A percentile compares a stretch with the other conserved stretches of the same genome.
These are phyloP conservation scores for Quercus phellos DNA, from an alignment of 331 rosid species.

Conservation along the genomic window DNA sequence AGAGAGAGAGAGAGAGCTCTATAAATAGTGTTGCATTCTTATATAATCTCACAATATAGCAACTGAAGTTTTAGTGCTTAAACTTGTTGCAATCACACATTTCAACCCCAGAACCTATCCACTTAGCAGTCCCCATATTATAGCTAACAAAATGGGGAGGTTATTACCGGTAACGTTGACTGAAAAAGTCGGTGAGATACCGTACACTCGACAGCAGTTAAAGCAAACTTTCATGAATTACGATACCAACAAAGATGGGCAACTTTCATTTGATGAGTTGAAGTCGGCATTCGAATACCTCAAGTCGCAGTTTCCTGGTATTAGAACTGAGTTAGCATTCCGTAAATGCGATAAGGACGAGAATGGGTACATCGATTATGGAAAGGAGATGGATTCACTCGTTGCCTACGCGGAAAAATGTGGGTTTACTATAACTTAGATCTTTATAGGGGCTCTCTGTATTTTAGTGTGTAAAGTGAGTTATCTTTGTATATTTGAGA, in stretches of 20 bases:
- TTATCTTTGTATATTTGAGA: not conserved
- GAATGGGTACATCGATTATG: not conserved
- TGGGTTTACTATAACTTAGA: not conserved
- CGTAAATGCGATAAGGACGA: not conserved
- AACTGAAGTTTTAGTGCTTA: no score
- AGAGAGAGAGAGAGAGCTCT: no score
- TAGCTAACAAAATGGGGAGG: not conserved
- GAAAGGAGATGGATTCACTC: not conserved
- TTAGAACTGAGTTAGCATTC: not conserved
- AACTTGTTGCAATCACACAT: no score
- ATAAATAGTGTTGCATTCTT: no score
- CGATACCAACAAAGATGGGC: not conserved
- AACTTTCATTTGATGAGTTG: not conserved
- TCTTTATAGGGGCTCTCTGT: not conserved
- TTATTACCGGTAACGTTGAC: no score
- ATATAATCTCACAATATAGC: no score
- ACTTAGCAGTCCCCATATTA: no score
- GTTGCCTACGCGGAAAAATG: not conserved
- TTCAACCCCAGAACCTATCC: no score
- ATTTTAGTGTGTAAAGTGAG: not conserved
- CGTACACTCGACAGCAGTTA: not conserved
- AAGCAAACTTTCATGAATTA: not conserved
- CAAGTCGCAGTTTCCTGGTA: not conserved
- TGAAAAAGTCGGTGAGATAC: not conserved
- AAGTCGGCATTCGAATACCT: not conserved